These are phyloP conservation scores for Draba incana DNA, from an alignment of 345 rosid species.

Conservation along the genomic window DNA sequence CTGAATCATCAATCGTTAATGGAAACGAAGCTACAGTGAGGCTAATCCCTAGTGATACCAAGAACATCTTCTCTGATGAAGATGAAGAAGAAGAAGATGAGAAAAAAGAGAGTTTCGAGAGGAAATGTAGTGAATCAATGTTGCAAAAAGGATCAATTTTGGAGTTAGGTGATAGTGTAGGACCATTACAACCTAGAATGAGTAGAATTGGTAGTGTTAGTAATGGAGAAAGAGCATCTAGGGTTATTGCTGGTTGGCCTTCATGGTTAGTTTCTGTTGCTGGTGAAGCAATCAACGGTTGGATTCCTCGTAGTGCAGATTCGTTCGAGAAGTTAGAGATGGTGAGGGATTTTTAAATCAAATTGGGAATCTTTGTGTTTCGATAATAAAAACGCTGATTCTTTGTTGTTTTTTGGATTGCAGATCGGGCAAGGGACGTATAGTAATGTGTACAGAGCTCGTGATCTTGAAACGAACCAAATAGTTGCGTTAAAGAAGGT, in stretches of 20 bases:
- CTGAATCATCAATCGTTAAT: constrained; percentile 43
- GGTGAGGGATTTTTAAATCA: constrained; percentile 45
- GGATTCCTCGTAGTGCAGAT: constrained; percentile 88
- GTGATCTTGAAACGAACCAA: constrained; percentile 64
- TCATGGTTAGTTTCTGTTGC: constrained; percentile 92
- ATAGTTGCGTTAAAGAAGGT: constrained; percentile 75
- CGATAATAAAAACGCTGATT: background rate
- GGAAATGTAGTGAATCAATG: constrained; percentile 37
- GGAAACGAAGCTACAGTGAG: constrained; percentile 53
- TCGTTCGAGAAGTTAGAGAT: constrained; percentile 94
- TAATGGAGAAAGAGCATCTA: constrained; percentile 68
- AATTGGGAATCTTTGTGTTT: constrained; percentile 9
- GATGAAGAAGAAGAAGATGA: constrained; percentile 39
- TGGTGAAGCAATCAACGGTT: constrained; percentile 91
- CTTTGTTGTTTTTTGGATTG: constrained; percentile 4
- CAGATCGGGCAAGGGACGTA: constrained; percentile 87
- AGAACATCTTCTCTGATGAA: constrained; percentile 46
- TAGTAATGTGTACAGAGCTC: constrained; percentile 75
- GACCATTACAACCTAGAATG: constrained; percentile 45
- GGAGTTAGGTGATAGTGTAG: constrained; percentile 40
- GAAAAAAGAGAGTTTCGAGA: constrained; percentile 37
- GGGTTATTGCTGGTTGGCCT: constrained; percentile 94
- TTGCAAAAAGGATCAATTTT: constrained; percentile 32
- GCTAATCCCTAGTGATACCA: constrained; percentile 49
- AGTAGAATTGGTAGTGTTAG: constrained; percentile 54